Conservation (phyloP, 164 flowering plant genomes). For the Cinnamomum micranthum region DNA sequence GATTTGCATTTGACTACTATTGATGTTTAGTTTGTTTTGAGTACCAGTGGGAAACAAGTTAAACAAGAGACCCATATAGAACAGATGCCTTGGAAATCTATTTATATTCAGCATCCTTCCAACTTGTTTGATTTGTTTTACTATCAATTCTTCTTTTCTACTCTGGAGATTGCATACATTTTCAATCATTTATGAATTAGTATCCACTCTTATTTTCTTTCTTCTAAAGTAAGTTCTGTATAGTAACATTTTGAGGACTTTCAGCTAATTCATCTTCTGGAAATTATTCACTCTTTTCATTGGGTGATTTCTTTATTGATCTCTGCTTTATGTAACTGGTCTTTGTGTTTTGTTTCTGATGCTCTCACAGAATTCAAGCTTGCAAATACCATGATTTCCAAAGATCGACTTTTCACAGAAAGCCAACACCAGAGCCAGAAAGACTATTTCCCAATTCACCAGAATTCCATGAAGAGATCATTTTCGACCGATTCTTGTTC, state of each 20-base stretch:
- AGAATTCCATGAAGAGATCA: conserved; percentile 14
- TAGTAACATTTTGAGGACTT: background rate
- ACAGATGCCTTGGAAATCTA: too few species aligned
- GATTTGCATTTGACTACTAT: too few species aligned
- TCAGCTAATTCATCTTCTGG: background rate
- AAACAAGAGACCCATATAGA: too few species aligned
- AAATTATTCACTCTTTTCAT: background rate
- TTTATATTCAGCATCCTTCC: too few species aligned
- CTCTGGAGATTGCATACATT: background rate
- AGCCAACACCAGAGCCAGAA: background rate
- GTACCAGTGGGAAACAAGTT: too few species aligned
- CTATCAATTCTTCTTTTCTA: too few species aligned
- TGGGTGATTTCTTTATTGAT: too few species aligned
- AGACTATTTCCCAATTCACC: background rate
- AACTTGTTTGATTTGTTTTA: too few species aligned
- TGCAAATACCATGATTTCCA: background rate
- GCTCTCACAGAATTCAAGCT: background rate
- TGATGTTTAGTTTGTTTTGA: too few species aligned
- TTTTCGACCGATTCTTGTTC: conserved; percentile 17
- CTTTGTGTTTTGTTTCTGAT: background rate
- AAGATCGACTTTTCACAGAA: background rate
- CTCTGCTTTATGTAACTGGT: background rate
- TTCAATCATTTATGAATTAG: too few species aligned
- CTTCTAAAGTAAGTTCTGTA: background rate
- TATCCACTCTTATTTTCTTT: background rate